These are phyloP conservation scores for Fabrea salina DNA, from an alignment of 169 alveolate species.

Conservation along the genomic window DNA sequence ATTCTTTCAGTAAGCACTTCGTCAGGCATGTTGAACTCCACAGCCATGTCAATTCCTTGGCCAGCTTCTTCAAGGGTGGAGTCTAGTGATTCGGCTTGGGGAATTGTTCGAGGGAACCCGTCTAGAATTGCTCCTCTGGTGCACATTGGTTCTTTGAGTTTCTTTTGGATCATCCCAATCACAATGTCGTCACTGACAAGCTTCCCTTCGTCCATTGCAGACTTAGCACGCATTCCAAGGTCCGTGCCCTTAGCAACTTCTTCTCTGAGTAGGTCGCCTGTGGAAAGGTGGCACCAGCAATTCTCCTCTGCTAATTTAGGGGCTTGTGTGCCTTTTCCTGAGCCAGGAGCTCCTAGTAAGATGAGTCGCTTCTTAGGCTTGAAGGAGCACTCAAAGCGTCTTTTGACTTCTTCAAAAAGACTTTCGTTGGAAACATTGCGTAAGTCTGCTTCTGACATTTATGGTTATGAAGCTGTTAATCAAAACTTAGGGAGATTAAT, in stretches of 20 bases:
- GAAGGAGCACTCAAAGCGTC: slow-evolving; percentile 58
- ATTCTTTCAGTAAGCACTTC: slow-evolving; percentile 86
- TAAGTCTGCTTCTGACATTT: slow-evolving; percentile 35
- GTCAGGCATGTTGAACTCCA: slow-evolving; percentile 89
- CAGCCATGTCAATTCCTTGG: slow-evolving; percentile 63
- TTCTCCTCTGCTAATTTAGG: slow-evolving; percentile 66
- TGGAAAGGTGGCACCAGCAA: slow-evolving; percentile 82
- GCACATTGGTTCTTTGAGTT: slow-evolving; percentile 84
- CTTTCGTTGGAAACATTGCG: slow-evolving; percentile 51
- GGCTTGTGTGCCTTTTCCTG: slow-evolving; percentile 89
- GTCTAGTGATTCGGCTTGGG: slow-evolving; percentile 88
- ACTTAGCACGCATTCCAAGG: slow-evolving; percentile 88
- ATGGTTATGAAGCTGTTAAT: too few species aligned
- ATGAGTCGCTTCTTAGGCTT: slow-evolving; percentile 52
- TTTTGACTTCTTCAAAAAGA: slow-evolving; percentile 55
- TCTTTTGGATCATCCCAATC: slow-evolving; percentile 82
- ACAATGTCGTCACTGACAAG: slow-evolving; percentile 91
- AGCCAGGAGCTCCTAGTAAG: slow-evolving; percentile 84
- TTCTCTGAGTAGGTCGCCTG: slow-evolving; percentile 91
- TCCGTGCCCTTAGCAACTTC: slow-evolving; percentile 88
- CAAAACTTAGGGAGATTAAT: too few species aligned
- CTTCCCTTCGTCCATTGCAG: slow-evolving; percentile 88
- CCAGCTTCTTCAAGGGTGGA: slow-evolving; percentile 49
- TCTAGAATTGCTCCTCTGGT: slow-evolving; percentile 90
- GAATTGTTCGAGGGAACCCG: slow-evolving; percentile 92